Percentiles rank a stretch among this genome's conserved stretches.
phyloP scores from a whole-genome alignment of 1,284 basidiomycete species.

The Puccinia coronata region DNA sequence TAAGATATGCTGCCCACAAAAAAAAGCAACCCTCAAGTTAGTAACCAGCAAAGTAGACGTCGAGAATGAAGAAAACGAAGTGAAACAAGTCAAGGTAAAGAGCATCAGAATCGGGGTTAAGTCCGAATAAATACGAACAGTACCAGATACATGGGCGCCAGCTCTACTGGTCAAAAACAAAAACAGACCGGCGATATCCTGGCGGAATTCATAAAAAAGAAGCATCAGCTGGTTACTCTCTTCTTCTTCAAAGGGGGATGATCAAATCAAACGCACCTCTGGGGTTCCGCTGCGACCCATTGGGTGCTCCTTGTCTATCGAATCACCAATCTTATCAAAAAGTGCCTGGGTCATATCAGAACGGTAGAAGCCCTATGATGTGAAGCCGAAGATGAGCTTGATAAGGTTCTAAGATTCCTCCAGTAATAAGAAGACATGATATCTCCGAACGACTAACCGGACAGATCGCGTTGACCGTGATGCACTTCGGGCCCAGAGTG shows the following conservation, averaged over 20 bases:
- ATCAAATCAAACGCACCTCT: constrained; percentile 16
- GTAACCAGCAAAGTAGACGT: background rate
- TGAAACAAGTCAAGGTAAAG: too few species aligned
- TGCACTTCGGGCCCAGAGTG: constrained; percentile 57
- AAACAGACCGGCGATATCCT: constrained; percentile 48
- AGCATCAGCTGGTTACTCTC: background rate
- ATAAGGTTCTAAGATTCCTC: background rate
- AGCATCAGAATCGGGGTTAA: background rate
- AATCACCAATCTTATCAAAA: constrained; percentile 27
- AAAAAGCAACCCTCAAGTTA: background rate
- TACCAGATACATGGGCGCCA: constrained; percentile 39
- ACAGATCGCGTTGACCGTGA: constrained; percentile 58
- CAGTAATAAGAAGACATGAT: background rate
- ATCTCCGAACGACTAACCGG: constrained; percentile 52
- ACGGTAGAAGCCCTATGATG: constrained; percentile 43
- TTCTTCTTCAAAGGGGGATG: background rate
- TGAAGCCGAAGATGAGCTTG: background rate
- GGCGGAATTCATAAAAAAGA: background rate
- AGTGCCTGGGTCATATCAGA: constrained; percentile 35
- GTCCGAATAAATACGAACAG: constrained; percentile 13
- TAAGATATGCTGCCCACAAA: constrained; percentile 34
- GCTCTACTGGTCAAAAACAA: constrained; percentile 41
- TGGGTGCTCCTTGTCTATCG: constrained; percentile 28
- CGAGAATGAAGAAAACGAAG: background rate
- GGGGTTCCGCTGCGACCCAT: constrained; percentile 48